These are phyloP conservation scores for Meredithiella fracta DNA, from an alignment of 2,329 filamentous ascomycete genomes.

Conservation along the genomic window DNA sequence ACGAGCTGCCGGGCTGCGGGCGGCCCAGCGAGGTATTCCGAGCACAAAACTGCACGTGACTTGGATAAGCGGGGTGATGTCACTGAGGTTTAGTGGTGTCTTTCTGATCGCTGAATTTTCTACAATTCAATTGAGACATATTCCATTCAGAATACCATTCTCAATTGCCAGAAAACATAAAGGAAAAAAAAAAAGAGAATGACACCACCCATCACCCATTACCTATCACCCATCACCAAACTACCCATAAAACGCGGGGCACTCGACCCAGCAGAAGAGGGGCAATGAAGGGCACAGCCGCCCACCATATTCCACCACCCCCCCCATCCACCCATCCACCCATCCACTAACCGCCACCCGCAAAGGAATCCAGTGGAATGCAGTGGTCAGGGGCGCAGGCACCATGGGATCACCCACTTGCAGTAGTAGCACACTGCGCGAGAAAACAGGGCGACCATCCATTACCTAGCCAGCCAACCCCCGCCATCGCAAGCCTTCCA, in stretches of 20 bases:
- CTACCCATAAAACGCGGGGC: neutral
- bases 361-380: neutral
- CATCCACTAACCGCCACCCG: neutral
- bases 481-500: neutral
- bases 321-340: neutral
- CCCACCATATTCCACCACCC: neutral
- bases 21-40: neutral
- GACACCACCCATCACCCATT: too few species aligned
- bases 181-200: too few species aligned
- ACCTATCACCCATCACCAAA: neutral
- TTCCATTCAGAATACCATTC: too few species aligned
- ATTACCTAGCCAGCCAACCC: too few species aligned
- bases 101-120: too few species aligned
- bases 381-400: conserved; percentile 11
- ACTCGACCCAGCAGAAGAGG: neutral
- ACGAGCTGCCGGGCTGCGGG: neutral
- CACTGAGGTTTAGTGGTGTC: neutral
- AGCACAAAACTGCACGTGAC: neutral
- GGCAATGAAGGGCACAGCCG: conserved; percentile 1
- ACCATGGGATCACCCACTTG: neutral
- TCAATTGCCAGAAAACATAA: too few species aligned
- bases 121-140: too few species aligned
- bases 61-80: neutral
- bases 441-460: conserved; percentile 1
- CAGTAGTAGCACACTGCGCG: neutral